A percentile compares a stretch with the other conserved stretches of the same genome.
Conservation (phyloP, 2,329 filamentous ascomycete genomes). For the Cadophora luteo-olivacea region DNA sequence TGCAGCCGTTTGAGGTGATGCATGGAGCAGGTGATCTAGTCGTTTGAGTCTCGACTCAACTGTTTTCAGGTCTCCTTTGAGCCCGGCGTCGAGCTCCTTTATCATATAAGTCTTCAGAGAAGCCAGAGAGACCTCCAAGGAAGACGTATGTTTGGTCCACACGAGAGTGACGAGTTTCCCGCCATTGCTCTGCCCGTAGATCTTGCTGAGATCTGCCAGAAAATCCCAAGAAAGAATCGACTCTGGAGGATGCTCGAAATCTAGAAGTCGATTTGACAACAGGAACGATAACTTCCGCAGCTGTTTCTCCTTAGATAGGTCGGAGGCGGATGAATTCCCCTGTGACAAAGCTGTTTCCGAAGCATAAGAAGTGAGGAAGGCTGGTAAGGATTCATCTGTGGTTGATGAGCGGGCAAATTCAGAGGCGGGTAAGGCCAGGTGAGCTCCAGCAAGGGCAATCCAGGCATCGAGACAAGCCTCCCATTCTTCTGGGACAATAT, state of each 20-base stretch:
- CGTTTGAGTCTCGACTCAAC: constrained; percentile 61
- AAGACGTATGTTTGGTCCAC: constrained; percentile 57
- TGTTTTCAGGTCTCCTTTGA: constrained; percentile 59
- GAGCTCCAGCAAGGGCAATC: constrained; percentile 69
- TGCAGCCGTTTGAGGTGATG: constrained; percentile 61
- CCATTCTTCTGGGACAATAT: constrained; percentile 76
- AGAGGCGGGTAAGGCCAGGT: constrained; percentile 63
- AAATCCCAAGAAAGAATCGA: constrained; percentile 69
- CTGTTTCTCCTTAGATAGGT: constrained; percentile 47
- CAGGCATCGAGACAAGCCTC: constrained; percentile 78
- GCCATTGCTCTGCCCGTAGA: constrained; percentile 69
- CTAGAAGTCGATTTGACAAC: constrained; percentile 64
- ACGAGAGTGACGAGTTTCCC: constrained; percentile 56
- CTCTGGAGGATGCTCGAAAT: constrained; percentile 50
- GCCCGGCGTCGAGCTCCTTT: constrained; percentile 65
- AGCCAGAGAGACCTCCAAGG: constrained; percentile 62
- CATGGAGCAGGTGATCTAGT: constrained; percentile 69
- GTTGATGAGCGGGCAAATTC: constrained; percentile 59
- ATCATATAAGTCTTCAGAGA: constrained; percentile 68
- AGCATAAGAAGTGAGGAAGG: constrained; percentile 74
- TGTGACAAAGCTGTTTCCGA: constrained; percentile 55
- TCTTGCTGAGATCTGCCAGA: constrained; percentile 69
- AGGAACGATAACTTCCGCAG: constrained; percentile 71
- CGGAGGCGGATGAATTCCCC: constrained; percentile 22
- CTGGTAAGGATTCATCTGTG: constrained; percentile 63